A percentile compares a stretch with the other conserved stretches of the same genome.
These are phyloP conservation scores for Alternaria rosae DNA, from an alignment of 2,329 filamentous ascomycete species.

Conservation along the genomic window DNA sequence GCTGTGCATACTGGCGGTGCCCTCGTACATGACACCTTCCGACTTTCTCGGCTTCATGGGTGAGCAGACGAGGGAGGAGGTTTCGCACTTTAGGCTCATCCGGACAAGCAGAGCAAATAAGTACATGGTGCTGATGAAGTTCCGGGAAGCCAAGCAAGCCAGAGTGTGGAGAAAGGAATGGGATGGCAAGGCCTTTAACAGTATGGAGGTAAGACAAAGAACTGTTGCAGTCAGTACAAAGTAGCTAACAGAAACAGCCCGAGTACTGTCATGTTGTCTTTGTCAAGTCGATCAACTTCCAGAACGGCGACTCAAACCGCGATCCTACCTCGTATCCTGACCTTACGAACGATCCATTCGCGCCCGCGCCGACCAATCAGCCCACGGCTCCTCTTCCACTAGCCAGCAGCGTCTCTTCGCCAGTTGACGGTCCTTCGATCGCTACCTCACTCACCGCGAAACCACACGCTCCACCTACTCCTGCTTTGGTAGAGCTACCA, in stretches of 20 bases:
- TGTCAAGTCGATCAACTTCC: conserved; percentile 88
- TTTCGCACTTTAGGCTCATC: conserved; percentile 94
- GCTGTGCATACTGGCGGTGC: conserved; percentile 91
- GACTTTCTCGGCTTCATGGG: conserved; percentile 93
- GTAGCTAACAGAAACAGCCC: conserved; percentile 61
- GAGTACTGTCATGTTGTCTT: conserved; percentile 96
- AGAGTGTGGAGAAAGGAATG: conserved; percentile 83
- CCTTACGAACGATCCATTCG: conserved; percentile 70
- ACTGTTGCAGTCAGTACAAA: no score
- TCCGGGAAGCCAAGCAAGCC: conserved; percentile 76
- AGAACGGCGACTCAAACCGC: conserved; percentile 63
- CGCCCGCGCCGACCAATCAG: conserved; percentile 58
- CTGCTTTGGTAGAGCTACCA: conserved; percentile 86
- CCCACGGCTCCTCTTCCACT: conserved; percentile 46
- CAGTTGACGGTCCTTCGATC: conserved; percentile 42
- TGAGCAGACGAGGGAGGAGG: conserved; percentile 81
- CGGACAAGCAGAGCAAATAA: conserved; percentile 87
- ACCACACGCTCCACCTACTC: conserved; percentile 76
- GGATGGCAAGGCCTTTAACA: conserved; percentile 93
- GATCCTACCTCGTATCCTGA: conserved; percentile 64
- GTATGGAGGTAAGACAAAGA: conserved; percentile 73
- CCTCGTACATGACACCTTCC: conserved; percentile 88
- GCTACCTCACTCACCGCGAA: conserved; percentile 63
- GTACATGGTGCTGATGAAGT: conserved; percentile 96
- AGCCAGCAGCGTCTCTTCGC: conserved; percentile 41